phyloP scores from a whole-genome alignment of 1,284 basidiomycete species.

The Athelia sp. region DNA sequence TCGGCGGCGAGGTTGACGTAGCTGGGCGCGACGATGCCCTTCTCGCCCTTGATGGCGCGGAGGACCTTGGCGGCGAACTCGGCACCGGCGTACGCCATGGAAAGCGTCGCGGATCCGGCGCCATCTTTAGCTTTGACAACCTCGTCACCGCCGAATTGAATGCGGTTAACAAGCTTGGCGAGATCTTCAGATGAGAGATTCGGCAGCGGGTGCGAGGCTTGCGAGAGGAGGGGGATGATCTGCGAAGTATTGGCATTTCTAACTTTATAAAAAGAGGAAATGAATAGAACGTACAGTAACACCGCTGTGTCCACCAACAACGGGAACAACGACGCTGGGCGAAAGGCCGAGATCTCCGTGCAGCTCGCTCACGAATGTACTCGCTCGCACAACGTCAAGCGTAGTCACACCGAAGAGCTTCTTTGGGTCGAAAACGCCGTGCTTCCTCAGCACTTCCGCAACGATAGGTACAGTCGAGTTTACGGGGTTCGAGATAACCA shows the following conservation, averaged over 20 bases:
- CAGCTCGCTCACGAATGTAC: conserved; percentile 89
- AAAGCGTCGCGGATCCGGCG: conserved; percentile 81
- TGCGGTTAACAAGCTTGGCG: conserved; percentile 70
- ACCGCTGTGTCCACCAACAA: conserved; percentile 96
- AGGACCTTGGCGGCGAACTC: conserved; percentile 80
- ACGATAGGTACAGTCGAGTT: conserved; percentile 98
- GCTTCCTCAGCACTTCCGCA: conserved; percentile 92
- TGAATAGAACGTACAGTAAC: conserved; percentile 58
- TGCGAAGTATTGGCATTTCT: conserved; percentile 22
- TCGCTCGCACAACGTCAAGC: conserved; percentile 95
- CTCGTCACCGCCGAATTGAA: conserved; percentile 96
- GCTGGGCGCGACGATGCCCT: conserved; percentile 79
- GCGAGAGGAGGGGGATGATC: conserved; percentile 96
- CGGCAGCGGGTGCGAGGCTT: conserved; percentile 74
- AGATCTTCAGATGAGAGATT: conserved; percentile 45
- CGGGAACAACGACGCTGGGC: conserved; percentile 76
- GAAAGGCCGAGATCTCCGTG: conserved; percentile 61
- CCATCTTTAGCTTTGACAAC: conserved; percentile 93
- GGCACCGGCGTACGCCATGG: conserved; percentile 89
- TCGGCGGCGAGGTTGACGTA: conserved; percentile 85
- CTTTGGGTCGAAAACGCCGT: conserved; percentile 88
- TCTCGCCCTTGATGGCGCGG: conserved; percentile 85
- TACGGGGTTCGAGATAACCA: conserved; percentile 96
- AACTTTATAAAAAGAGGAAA: not conserved
- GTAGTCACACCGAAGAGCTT: conserved; percentile 97